A percentile compares a stretch with the other conserved stretches of the same genome.
Evolutionary conservation across 2,329 filamentous ascomycete genomes (phyloP).

Genomic region (Verticillium isaacii): DNA sequence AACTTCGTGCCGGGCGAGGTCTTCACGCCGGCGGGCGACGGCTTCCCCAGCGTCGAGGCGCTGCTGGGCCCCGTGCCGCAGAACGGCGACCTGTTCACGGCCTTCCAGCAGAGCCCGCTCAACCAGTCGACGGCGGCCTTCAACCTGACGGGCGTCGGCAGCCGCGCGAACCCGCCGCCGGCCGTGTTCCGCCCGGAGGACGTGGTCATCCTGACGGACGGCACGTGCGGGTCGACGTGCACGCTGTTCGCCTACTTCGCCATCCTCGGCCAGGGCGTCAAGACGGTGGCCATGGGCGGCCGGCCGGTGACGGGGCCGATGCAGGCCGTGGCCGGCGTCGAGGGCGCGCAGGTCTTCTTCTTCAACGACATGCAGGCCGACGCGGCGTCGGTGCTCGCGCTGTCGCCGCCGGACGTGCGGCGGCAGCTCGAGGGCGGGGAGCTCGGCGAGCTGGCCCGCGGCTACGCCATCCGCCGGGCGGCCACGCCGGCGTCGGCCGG

Average conservation of each 20-base stretch:
- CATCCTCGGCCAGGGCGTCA: slow-evolving; percentile 41
- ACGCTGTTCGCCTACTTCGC: slow-evolving; percentile 51
- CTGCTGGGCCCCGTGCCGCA: slow-evolving; percentile 27
- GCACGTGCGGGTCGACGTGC: slow-evolving; percentile 51
- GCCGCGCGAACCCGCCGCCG: slow-evolving; percentile 31
- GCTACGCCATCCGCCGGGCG: slow-evolving; percentile 25
- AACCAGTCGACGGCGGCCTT: slow-evolving; percentile 26
- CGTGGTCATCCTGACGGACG: slow-evolving; percentile 49
- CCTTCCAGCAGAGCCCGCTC: slow-evolving; percentile 36
- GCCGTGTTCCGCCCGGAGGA: slow-evolving; percentile 47
- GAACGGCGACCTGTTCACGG: slow-evolving; percentile 44
- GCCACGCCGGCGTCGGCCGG: slow-evolving; percentile 16
- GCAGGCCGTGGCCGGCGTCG: slow-evolving; percentile 44
- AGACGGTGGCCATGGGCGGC: slow-evolving; percentile 44
- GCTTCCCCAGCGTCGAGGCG: slow-evolving; percentile 21
- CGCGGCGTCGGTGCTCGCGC: slow-evolving; percentile 19
- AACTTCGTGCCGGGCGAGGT: slow-evolving; percentile 43
- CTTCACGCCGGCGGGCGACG: slow-evolving; percentile 33
- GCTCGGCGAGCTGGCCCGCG: slow-evolving; percentile 23
- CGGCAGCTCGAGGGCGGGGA: slow-evolving; percentile 15
- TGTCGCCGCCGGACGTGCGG: slow-evolving; percentile 13
- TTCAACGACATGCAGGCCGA: slow-evolving; percentile 21
- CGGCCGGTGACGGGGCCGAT: slow-evolving; percentile 36
- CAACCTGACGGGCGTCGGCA: slow-evolving; percentile 36
- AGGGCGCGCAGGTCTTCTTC: slow-evolving; percentile 34